These are phyloP conservation scores for Pestalotiopsis sp. DNA, from an alignment of 2,329 filamentous ascomycete species.

Conservation along the genomic window DNA sequence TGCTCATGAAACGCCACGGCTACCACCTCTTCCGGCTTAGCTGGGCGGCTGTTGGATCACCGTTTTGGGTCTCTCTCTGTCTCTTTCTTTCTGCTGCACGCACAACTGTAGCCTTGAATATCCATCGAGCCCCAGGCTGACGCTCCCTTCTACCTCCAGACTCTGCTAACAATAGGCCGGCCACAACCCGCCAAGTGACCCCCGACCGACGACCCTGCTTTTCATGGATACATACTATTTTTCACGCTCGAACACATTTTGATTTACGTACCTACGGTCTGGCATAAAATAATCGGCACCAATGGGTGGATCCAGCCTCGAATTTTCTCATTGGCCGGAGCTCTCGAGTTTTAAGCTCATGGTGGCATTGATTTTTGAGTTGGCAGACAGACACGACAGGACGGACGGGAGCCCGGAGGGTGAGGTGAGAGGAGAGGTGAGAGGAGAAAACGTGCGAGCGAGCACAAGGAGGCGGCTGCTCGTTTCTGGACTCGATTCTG, in stretches of 20 bases:
- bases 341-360: constrained; percentile 23
- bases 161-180: too few species aligned
- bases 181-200: not conserved
- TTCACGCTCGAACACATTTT: not conserved
- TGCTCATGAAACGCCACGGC: constrained; percentile 2
- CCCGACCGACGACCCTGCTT: not conserved
- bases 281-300: constrained; percentile 23
- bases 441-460: not conserved
- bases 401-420: not conserved
- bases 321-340: constrained; percentile 44
- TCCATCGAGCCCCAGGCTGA: too few species aligned
- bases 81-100: not conserved
- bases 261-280: not conserved
- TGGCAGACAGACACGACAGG: not conserved
- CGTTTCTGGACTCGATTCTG: constrained; percentile 18
- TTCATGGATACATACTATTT: not conserved
- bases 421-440: not conserved
- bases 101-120: too few species aligned
- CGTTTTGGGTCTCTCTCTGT: not conserved
- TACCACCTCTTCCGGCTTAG: constrained; percentile 5
- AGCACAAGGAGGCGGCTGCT: not conserved
- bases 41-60: not conserved
- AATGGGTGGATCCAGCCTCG: constrained; percentile 17
- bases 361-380: constrained; percentile 4
- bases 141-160: too few species aligned